These are phyloP conservation scores for Colletotrichum siamense DNA, from an alignment of 2,329 filamentous ascomycete genomes.

Conservation along the genomic window DNA sequence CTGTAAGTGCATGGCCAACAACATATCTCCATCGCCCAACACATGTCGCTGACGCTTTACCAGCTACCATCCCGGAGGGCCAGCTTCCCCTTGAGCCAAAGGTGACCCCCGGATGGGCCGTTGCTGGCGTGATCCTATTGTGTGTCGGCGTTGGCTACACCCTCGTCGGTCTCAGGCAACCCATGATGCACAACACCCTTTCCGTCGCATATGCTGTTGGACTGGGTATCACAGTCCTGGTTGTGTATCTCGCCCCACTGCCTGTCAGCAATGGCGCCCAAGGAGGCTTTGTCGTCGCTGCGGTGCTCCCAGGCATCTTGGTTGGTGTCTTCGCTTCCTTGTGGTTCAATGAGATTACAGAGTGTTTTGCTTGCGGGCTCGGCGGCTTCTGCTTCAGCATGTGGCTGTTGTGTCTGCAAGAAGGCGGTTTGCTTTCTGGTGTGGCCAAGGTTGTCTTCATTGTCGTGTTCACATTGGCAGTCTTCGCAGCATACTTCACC, in stretches of 20 bases:
- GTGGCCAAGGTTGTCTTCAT: conserved; percentile 74
- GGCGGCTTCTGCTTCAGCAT: conserved; percentile 87
- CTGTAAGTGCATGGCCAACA: conserved; percentile 28
- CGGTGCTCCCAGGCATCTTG: conserved; percentile 72
- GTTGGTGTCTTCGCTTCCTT: conserved; percentile 73
- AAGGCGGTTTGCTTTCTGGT: conserved; percentile 75
- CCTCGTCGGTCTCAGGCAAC: conserved; percentile 83
- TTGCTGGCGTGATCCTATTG: conserved; percentile 80
- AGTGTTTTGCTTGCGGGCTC: conserved; percentile 81
- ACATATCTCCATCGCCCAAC: neutral
- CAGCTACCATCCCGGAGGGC: conserved; percentile 53
- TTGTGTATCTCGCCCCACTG: conserved; percentile 86
- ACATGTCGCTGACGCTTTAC: neutral
- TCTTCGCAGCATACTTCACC: conserved; percentile 79
- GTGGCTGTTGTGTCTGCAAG: conserved; percentile 84
- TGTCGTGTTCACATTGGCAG: conserved; percentile 68
- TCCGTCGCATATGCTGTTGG: conserved; percentile 77
- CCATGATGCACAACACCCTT: conserved; percentile 80
- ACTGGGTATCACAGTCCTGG: conserved; percentile 79
- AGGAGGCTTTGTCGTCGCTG: conserved; percentile 85
- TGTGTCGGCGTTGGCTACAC: conserved; percentile 73
- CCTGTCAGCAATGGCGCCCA: conserved; percentile 79
- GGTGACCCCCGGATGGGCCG: conserved; percentile 81
- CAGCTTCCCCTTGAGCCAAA: conserved; percentile 74
- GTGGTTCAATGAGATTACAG: conserved; percentile 83